phyloP scores from a whole-genome alignment of 352 stramenopile genomes.

The Phytophthora quininea region DNA sequence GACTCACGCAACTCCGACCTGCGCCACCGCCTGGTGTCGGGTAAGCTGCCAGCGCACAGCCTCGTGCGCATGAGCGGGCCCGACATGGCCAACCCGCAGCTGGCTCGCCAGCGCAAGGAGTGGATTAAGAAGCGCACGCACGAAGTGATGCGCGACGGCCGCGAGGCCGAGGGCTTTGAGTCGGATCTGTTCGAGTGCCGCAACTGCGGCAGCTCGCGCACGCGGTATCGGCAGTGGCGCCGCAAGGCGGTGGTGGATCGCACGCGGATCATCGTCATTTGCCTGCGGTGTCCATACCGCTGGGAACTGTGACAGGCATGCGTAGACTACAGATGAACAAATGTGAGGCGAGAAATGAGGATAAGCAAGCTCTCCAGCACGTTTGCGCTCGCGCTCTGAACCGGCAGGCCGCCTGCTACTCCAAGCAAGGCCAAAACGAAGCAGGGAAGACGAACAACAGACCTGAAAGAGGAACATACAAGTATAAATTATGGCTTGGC shows the following conservation, averaged over 20 bases:
- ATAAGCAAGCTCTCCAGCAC: too few species aligned
- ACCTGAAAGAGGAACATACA: background rate
- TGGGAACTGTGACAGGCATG: constrained; percentile 71
- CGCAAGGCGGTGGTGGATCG: constrained; percentile 87
- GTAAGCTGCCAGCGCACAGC: constrained; percentile 50
- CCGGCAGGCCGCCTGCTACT: too few species aligned
- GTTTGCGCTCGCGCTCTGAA: too few species aligned
- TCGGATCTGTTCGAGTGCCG: constrained; percentile 85
- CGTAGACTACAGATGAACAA: constrained; percentile 34
- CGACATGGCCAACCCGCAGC: constrained; percentile 88
- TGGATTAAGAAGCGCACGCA: constrained; percentile 88
- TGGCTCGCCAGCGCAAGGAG: constrained; percentile 79
- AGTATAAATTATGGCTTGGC: constrained; percentile 43
- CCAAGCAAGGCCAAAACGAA: too few species aligned
- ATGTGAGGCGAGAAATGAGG: too few species aligned
- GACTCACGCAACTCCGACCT: constrained; percentile 72
- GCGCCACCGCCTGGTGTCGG: constrained; percentile 69
- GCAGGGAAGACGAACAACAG: background rate
- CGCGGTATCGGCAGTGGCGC: constrained; percentile 81
- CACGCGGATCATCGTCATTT: constrained; percentile 84
- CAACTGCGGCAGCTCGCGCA: constrained; percentile 74
- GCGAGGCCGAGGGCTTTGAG: constrained; percentile 74
- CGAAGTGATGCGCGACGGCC: constrained; percentile 80
- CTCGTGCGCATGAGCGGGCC: constrained; percentile 80
- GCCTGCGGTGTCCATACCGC: constrained; percentile 71